Percentiles rank a stretch among this genome's conserved stretches.
Conservation (phyloP, 805 yeast species). For the Lipomyces kockii region DNA sequence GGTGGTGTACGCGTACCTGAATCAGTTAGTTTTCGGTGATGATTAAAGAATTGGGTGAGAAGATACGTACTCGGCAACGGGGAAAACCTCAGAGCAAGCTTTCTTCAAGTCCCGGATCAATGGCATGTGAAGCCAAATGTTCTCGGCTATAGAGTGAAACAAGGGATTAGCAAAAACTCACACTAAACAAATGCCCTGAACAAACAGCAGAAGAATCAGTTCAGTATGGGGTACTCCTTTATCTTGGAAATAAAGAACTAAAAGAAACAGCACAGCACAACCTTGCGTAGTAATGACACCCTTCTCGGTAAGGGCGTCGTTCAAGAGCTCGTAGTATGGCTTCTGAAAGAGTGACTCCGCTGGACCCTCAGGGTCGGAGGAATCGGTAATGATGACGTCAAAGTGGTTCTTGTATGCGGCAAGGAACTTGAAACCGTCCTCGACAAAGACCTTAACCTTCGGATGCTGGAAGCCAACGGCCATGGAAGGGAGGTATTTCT, state of each 20-base stretch:
- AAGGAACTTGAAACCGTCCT: constrained; percentile 97
- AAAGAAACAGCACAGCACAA: constrained; percentile 40
- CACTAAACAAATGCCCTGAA: neutral
- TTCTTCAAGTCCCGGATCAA: constrained; percentile 80
- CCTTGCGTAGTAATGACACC: constrained; percentile 93
- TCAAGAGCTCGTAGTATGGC: constrained; percentile 82
- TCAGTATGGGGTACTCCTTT: neutral
- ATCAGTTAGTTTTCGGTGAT: neutral
- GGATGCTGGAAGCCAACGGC: constrained; percentile 83
- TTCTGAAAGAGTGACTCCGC: constrained; percentile 93
- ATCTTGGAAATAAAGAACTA: neutral
- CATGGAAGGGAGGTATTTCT: constrained; percentile 86
- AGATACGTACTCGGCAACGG: constrained; percentile 65
- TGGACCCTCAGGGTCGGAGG: constrained; percentile 98
- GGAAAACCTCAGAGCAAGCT: constrained; percentile 84
- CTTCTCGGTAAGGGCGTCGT: constrained; percentile 85
- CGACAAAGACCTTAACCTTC: constrained; percentile 86
- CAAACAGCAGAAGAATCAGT: constrained; percentile 27
- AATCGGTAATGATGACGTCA: constrained; percentile 95
- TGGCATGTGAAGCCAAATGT: constrained; percentile 88
- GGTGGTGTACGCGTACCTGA: constrained; percentile 76
- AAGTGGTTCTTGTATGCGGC: constrained; percentile 81
- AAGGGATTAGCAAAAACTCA: constrained; percentile 39
- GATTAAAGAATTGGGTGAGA: neutral
- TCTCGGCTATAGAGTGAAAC: constrained; percentile 58